Percentiles rank a stretch among this genome's conserved stretches.
These are phyloP conservation scores for Neurospora africana DNA, from an alignment of 495 filamentous ascomycete species.

Conservation along the genomic window DNA sequence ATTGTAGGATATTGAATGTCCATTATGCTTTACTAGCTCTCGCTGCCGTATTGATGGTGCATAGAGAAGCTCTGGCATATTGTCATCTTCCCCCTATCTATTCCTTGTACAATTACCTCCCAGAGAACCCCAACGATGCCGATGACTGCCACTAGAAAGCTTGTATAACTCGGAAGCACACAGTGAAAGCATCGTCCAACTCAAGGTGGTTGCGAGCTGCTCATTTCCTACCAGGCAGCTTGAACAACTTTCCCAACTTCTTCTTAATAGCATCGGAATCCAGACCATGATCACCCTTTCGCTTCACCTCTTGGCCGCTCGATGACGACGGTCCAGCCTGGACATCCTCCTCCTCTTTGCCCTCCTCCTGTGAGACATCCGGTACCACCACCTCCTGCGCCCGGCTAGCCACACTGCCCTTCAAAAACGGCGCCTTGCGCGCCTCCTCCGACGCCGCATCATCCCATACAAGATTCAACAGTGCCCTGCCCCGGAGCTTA, in stretches of 20 bases:
- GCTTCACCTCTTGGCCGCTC: slow-evolving; percentile 31
- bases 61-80: not conserved
- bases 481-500: slow-evolving; percentile 53
- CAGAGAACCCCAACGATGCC: slow-evolving; percentile 6
- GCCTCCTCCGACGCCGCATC: slow-evolving; percentile 38
- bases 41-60: not conserved
- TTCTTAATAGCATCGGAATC: slow-evolving; percentile 29
- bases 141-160: slow-evolving; percentile 2
- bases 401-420: slow-evolving; percentile 50
- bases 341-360: slow-evolving; percentile 31
- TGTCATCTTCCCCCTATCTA: not conserved
- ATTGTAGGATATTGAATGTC: not conserved
- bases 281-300: slow-evolving; percentile 33
- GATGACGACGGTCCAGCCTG: slow-evolving; percentile 16
- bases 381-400: slow-evolving; percentile 54
- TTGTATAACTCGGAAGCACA: not conserved
- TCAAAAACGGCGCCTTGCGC: slow-evolving; percentile 48
- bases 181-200: not conserved
- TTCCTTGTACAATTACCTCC: not conserved
- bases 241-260: slow-evolving; percentile 62
- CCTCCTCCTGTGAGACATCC: slow-evolving; percentile 28
- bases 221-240: slow-evolving; percentile 47
- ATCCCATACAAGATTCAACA: slow-evolving; percentile 74
- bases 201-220: not conserved
- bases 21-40: not conserved